A percentile compares a stretch with the other conserved stretches of the same genome.
Conservation (phyloP, 331 rosid genomes). For the Malus hybrid region DNA sequence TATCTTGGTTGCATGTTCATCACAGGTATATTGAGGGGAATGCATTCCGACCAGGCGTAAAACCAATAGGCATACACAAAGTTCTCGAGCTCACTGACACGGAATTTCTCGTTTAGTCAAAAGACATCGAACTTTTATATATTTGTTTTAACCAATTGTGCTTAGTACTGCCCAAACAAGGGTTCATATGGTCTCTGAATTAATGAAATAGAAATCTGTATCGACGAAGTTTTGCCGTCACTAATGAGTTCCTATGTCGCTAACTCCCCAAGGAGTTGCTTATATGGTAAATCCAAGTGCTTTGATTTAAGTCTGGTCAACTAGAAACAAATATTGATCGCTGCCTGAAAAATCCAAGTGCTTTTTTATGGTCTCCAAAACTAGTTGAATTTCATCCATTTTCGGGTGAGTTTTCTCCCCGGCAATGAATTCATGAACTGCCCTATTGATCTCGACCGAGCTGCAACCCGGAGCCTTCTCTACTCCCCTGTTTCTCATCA, state of each 20-base stretch:
- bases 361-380: conserved; percentile 41
- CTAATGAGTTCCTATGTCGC: not conserved
- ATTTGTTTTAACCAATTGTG: conserved; percentile 12
- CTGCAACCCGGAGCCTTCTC: conserved; percentile 72
- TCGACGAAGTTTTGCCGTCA: not conserved
- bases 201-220: conserved; percentile 18
- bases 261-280: not conserved
- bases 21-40: conserved; percentile 87
- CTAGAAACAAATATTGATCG: not conserved
- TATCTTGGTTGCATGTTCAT: not conserved
- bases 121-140: conserved; percentile 14
- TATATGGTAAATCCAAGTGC: not conserved
- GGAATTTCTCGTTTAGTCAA: conserved; percentile 68
- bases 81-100: conserved; percentile 89
- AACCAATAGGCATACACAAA: conserved; percentile 74
- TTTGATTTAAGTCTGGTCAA: not conserved
- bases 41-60: conserved; percentile 80
- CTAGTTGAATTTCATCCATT: conserved; percentile 39
- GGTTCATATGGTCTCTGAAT: conserved; percentile 15
- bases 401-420: conserved; percentile 45
- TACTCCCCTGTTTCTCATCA: conserved; percentile 51
- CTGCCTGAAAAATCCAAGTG: conserved; percentile 17
- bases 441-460: conserved; percentile 57
- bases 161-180: conserved; percentile 24
- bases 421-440: conserved; percentile 55